Base-by-base conservation (phyloP, 2,329 filamentous ascomycete genomes). In the Metarhizium album region DNA sequence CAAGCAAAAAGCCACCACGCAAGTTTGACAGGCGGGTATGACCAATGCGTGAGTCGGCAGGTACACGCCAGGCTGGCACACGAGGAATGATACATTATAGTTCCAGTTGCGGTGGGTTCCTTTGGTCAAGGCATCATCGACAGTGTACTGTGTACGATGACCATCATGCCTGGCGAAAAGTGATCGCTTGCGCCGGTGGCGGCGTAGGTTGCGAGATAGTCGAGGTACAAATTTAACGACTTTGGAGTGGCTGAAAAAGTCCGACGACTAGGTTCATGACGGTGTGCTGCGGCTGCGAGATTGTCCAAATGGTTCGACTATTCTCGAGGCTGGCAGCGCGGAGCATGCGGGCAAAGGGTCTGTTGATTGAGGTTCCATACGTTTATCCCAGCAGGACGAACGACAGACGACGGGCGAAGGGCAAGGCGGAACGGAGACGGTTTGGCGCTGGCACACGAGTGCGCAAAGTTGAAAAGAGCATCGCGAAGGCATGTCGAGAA, bases 401-500 rank as follows among this genome's bases (percentile, higher is more conserved):
- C n/a, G n/a, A n/a, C n/a, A 20, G n/a, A 33, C 29, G 31, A 47
- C 6, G 16, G 18, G 18, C 16, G 40, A 16, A 18, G 16, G 31
- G 20, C 33, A 18, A n/a, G 3, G 18, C 22, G 18, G 23, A 22
- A 33, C 8, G 16, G 8, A 22, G 27, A n/a, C 20, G 20, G 13
- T 3, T 18, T 45, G 31, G 29, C 31, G 33, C 16, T 18, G 37
- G 27, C 40, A 33, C 40, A 24, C 35, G 42, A 18, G 27, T 29
- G 49, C 50, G 50, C 42, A 45, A 46, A 48, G 42, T 46, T 20
- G 29, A 11, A 37, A 6, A 37, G 42, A 38, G 48, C 42, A 46
- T 50, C 47, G 50, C 47, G 35, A 46, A 49, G 46, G n/a, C 31
- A 46, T 42, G 45, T 45, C 31, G 40, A 29, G 50, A 24, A 48